A percentile compares a stretch with the other conserved stretches of the same genome.
These are phyloP conservation scores for Clathrus columnatus DNA, from an alignment of 768 basidiomycete species.

Conservation along the genomic window DNA sequence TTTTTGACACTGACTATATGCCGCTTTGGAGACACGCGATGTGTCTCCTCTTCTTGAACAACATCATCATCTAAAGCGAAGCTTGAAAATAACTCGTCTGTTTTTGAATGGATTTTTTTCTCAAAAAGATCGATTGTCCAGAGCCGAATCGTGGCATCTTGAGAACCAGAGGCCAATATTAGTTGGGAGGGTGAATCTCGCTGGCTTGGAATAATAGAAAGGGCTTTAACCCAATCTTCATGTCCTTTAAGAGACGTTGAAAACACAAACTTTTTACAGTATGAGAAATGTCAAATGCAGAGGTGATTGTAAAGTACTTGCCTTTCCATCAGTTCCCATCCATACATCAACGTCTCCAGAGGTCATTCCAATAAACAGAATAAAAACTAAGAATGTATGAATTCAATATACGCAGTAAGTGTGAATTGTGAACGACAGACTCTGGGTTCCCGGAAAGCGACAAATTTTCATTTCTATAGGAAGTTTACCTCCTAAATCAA, in stretches of 20 bases:
- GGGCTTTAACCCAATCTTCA: constrained; percentile 89
- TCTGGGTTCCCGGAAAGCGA: constrained; percentile 55
- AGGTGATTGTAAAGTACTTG: constrained; percentile 23
- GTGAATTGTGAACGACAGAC: constrained; percentile 31
- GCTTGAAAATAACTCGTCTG: constrained; percentile 74
- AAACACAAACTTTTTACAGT: constrained; percentile 58
- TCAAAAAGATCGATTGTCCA: constrained; percentile 69
- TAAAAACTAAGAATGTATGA: constrained; percentile 26
- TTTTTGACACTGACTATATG: constrained; percentile 66
- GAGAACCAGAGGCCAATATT: constrained; percentile 85
- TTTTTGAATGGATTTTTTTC: constrained; percentile 15
- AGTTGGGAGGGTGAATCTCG: constrained; percentile 37
- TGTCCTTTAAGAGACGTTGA: constrained; percentile 68
- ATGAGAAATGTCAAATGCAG: background rate
- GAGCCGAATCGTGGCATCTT: constrained; percentile 87
- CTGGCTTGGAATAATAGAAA: constrained; percentile 49
- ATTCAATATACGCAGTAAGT: background rate
- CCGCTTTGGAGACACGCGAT: constrained; percentile 82
- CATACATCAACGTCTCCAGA: constrained; percentile 73
- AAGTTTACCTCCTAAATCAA: constrained; percentile 60
- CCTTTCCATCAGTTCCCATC: constrained; percentile 51
- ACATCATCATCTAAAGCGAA: constrained; percentile 69
- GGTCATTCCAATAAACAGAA: constrained; percentile 82
- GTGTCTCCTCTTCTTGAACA: constrained; percentile 69
- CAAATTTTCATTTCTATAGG: constrained; percentile 62